Conservation (phyloP, 441 rosid genomes). For the Omphalea diandra region DNA sequence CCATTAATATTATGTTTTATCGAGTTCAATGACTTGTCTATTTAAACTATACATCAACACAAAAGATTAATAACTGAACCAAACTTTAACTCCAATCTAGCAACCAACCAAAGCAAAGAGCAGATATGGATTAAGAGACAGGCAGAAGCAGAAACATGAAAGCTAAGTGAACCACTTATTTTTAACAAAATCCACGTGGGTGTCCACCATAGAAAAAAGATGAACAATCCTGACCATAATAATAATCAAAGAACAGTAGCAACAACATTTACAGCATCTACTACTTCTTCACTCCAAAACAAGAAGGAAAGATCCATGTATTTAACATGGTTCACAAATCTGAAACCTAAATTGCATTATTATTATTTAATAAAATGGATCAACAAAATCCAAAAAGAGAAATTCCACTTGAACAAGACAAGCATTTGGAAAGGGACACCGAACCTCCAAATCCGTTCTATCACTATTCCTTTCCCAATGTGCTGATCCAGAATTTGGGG, state of each 20-base stretch:
- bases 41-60: not conserved
- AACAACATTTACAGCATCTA: not conserved
- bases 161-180: not conserved
- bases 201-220: not conserved
- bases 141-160: not conserved
- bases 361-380: not conserved
- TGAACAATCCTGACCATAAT: not conserved
- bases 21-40: not conserved
- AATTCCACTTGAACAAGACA: not conserved
- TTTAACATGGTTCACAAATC: not conserved
- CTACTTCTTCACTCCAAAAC: not conserved
- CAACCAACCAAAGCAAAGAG: not conserved
- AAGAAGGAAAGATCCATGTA: not conserved
- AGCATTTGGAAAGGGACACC: slow-evolving; percentile 18
- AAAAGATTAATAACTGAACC: not conserved
- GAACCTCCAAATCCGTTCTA: slow-evolving; percentile 85
- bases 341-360: not conserved
- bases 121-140: not conserved
- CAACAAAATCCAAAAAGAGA: slow-evolving; percentile 2
- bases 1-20: no score
- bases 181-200: not conserved
- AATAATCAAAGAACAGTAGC: not conserved
- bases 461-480: slow-evolving; percentile 65
- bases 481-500: slow-evolving; percentile 87
- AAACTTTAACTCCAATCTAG: not conserved